Base-by-base conservation (phyloP, 257 asterid genomes). In the Nicotiana sylvestris region DNA sequence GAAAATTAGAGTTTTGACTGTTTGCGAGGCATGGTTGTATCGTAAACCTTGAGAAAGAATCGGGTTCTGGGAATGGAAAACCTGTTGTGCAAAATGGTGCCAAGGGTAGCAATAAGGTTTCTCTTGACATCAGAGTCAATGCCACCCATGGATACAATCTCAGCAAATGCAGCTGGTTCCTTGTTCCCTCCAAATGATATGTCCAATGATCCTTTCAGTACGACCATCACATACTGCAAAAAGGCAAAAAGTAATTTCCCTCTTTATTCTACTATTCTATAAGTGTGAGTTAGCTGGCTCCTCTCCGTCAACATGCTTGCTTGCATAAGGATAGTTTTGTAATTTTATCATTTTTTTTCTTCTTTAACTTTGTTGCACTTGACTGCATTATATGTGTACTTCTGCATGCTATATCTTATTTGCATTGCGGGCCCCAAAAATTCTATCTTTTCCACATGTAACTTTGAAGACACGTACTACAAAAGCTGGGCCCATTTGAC, bases 91-190 rank as follows among this genome's bases (percentile, higher is more conserved):
- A 94, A 89, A 85, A 89, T 91, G 0, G 81, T 43, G 46, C 94
- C 97, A 83, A 93, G 80, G 11, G 90, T 83, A 0, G 87, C 85
- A 35, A 92, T 93, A 25, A 94, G 84, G 58, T 89, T 83, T 78
- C 94, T 89, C 74, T 94, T 93, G 16, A 86, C 88, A 68, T 87
- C 85, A 43, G 90, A 82, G 27, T 80, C 81, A 25, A 91, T 87
- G 30, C 88, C 92, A 76, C 90, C 93, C 89, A 93, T 92, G 6
- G 97, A 86, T 16, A 91, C 87, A 0, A 95, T 87, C 80, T 95
- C 97, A 9, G 87, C 96, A 68, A 95, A 78, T 39, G 95, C 98
- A 53, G 94, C 97, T 25, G 94, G 88, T 82, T 90, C 95, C 83
- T 88, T 93, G 81, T 68, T 93, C 56, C 98, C 95, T 25, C 94